These are phyloP conservation scores for Pythium coloratum DNA, from an alignment of 352 stramenopile genomes.

Conservation along the genomic window DNA sequence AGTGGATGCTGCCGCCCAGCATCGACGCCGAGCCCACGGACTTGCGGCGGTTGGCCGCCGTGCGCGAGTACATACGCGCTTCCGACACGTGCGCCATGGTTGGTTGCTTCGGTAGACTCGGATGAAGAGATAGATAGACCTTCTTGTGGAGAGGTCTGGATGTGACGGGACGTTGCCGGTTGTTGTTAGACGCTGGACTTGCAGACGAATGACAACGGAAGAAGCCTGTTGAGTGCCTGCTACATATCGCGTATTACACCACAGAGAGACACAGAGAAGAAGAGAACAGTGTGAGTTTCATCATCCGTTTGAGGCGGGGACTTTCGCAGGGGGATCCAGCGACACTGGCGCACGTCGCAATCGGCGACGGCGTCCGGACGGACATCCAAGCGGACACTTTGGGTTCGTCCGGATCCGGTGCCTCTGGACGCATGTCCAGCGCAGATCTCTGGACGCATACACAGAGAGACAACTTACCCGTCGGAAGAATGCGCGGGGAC, in stretches of 20 bases:
- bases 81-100: conserved; percentile 27
- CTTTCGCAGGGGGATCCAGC: background rate
- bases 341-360: background rate
- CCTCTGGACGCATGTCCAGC: background rate
- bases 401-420: background rate
- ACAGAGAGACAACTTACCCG: background rate
- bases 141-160: conserved; percentile 3
- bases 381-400: background rate
- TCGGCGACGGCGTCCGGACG: background rate
- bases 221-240: too few species aligned
- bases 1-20: conserved; percentile 8
- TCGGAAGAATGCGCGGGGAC: background rate
- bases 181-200: background rate
- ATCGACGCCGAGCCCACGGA: conserved; percentile 27
- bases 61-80: conserved; percentile 26
- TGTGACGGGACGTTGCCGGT: background rate
- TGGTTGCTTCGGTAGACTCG: too few species aligned
- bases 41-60: conserved; percentile 25
- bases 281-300: background rate
- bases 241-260: background rate
- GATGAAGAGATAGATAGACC: too few species aligned
- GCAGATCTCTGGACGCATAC: background rate
- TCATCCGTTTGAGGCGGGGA: background rate
- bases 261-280: background rate
- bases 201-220: background rate